Evolutionary conservation across 805 yeast species (phyloP), one percentile per base, ranked within the genome.

Genomic region (Yamadazyma philogaea): DNA sequence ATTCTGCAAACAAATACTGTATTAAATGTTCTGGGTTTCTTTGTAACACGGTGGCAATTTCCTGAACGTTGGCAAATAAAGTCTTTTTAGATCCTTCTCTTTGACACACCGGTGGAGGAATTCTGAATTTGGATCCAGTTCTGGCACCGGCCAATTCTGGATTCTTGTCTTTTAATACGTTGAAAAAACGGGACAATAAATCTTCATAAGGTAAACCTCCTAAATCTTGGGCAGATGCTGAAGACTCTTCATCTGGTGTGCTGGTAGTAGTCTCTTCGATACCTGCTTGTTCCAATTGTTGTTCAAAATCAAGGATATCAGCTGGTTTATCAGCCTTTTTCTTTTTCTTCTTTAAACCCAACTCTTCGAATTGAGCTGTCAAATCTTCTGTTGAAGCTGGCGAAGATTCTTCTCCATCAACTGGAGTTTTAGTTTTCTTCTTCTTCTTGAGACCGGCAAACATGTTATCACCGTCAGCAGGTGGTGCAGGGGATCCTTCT

Each of bases 111-210:
- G 99, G 99, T 33, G 98, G 98, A 39, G 99, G 99, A 58, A 93
- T 89, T 77, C 91, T 85, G 71, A 90, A 84, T 70, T 91, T 90
- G 42, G 88, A 81, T 32, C 95, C 91, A 22, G 87, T 76, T 68
- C 95, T 82, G 63, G 91, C 98, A 62, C 97, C 97, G 34, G 98
- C 99, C 59, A 93, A 79, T 67, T 93, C 99, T 48, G 99, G 99
- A 72, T 93, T 93, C 70, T 91, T 91, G 50, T 87, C 83, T 58
- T 87, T 88, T 60, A 93, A 77, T 47, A 91, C 83, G 42, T 71
- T 68, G 74, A 90, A 93, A 64, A 93, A 93, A 63, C 99, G 79
- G 41, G 84, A 77, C 57, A 93, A 77, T 50, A 93, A 78, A 37
- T 76, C 77, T 46, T 80, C 81, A 68, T 93, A 93, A 46, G 90